phyloP scores from a whole-genome alignment of 2,329 filamentous ascomycete genomes.

The Venturia oleaginea region DNA sequence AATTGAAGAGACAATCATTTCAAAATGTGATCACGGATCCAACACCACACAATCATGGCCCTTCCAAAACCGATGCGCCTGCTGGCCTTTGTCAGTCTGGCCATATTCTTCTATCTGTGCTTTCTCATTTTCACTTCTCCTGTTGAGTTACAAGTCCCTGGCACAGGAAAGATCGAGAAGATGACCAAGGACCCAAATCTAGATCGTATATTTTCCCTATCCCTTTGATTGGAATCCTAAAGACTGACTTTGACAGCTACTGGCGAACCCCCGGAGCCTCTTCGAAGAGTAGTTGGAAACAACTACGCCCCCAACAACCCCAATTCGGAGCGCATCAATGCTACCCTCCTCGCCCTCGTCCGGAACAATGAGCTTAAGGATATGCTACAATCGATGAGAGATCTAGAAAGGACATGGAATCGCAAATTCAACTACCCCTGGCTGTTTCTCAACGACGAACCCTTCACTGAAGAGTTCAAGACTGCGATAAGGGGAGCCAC shows the following conservation, averaged over 20 bases:
- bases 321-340: slow-evolving; percentile 78
- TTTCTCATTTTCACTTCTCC: slow-evolving; percentile 62
- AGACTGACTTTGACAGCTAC: slow-evolving; percentile 48
- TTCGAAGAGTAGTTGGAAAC: slow-evolving; percentile 59
- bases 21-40: not conserved
- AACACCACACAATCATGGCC: slow-evolving; percentile 52
- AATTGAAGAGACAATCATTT: not conserved
- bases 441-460: slow-evolving; percentile 97
- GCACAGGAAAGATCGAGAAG: slow-evolving; percentile 39
- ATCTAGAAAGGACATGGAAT: slow-evolving; percentile 94
- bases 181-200: slow-evolving; percentile 75
- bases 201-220: slow-evolving; percentile 56
- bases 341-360: slow-evolving; percentile 83
- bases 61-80: slow-evolving; percentile 77
- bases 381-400: slow-evolving; percentile 79
- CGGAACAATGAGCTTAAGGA: slow-evolving; percentile 81
- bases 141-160: slow-evolving; percentile 29
- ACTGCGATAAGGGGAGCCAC: slow-evolving; percentile 67
- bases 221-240: not conserved
- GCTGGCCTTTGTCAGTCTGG: slow-evolving; percentile 60
- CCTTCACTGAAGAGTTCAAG: slow-evolving; percentile 92
- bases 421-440: slow-evolving; percentile 99
- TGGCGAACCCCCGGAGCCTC: slow-evolving; percentile 67
- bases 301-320: slow-evolving; percentile 69
- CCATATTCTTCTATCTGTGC: slow-evolving; percentile 70